Base-by-base conservation (phyloP, 2,329 filamentous ascomycete species). In the Pseudophaeomoniella oleicola region DNA sequence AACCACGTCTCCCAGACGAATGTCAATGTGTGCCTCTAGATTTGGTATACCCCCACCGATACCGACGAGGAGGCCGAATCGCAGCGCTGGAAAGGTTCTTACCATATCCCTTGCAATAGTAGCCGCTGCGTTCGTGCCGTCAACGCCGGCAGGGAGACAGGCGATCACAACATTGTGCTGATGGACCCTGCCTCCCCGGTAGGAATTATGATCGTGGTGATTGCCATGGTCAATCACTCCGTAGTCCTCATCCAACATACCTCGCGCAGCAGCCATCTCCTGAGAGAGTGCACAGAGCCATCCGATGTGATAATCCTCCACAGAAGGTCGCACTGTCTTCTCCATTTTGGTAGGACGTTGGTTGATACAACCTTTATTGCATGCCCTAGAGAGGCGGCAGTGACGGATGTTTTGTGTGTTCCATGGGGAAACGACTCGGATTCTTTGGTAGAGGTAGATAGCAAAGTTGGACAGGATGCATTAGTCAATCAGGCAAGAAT, bases 1-100 rank as follows among this genome's bases (percentile, higher is more conserved):
- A 15, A 52, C 44, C 1, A 54, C 42, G 39, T 54, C 51, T 3
- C 50, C 50, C 0, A 55, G 44, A 5, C 50, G 45, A 34, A 51
- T 47, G 27, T 50, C 48, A 14, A 42, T 32, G 30, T 15, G 5
- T 16, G 30, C 10, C 5, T 32, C 5, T 14, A 5, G 5, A 5
- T n/a, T 37, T 12, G 47, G 47, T 14, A 41, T 40, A 22, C 47
- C 47, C 4, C 47, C 47, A 18, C 45, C 47, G 37, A 50, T 45
- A 9, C 47, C 47, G 10, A 50, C 47, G 35, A 49, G 29, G 6
- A 50, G 31, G n/a, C 37, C 40, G 17, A 44, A 40, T 13, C 39
- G 31, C 15, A 49, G 37, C 19, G 39, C 38, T 3, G 36, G 37
- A 35, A 49, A 50, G 30, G 35, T 49, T 12, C 13, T 22, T n/a